Conservation (phyloP, 352 stramenopile species). For the Globisporangium radiosum region DNA sequence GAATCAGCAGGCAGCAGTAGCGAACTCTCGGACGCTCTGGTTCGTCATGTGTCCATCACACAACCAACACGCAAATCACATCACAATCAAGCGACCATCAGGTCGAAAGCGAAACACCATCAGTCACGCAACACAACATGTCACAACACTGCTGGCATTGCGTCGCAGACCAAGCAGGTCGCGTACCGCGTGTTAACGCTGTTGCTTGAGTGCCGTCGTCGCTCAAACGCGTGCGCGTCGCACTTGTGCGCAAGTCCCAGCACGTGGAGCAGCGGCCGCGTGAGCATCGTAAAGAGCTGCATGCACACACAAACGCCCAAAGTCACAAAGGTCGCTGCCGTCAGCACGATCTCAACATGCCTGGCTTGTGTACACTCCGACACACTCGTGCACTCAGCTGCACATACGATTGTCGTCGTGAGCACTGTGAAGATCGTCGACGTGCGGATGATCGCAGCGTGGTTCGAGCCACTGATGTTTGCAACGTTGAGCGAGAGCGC, state of each 20-base stretch:
- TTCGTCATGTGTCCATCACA: not conserved
- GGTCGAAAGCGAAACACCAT: not conserved
- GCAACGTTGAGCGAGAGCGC: constrained; percentile 76
- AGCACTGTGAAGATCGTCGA: constrained; percentile 60
- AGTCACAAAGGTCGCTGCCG: not conserved
- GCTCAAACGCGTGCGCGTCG: constrained; percentile 16
- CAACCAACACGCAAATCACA: not conserved
- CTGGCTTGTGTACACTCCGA: not conserved
- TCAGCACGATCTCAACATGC: not conserved
- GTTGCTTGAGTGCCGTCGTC: not conserved
- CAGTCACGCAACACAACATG: not conserved
- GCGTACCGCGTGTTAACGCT: not conserved
- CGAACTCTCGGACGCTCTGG: constrained; percentile 11
- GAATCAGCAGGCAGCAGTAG: constrained; percentile 18
- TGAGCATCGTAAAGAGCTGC: constrained; percentile 26
- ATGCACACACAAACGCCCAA: not conserved
- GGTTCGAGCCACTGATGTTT: constrained; percentile 22
- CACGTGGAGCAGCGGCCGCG: constrained; percentile 17
- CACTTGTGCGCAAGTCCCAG: constrained; percentile 23
- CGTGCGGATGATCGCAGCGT: constrained; percentile 56
- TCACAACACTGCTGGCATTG: not conserved
- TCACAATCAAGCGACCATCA: not conserved
- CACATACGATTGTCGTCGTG: constrained; percentile 43
- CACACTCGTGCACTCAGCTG: not conserved
- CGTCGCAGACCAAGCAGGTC: too few relatives aligned